Conservation (phyloP, 768 basidiomycete species). For the Podaxis sp. region DNA sequence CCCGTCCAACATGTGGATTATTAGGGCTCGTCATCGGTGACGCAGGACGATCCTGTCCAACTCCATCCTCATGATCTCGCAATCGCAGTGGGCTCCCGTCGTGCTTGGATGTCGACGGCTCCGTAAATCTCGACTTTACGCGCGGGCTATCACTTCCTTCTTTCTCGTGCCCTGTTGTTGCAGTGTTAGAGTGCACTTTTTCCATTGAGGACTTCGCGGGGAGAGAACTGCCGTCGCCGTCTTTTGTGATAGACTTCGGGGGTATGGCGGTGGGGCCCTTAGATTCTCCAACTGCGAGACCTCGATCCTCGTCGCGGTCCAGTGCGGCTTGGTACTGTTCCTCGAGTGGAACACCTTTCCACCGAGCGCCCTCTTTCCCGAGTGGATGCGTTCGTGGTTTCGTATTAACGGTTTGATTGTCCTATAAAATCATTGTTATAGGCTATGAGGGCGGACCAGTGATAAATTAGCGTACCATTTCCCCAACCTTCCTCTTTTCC, state of each 20-base stretch:
- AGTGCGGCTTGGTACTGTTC: not conserved
- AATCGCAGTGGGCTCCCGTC: not conserved
- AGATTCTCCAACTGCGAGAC: not conserved
- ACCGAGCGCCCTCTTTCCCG: not conserved
- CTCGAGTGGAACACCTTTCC: constrained; percentile 5
- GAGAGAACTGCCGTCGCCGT: not conserved
- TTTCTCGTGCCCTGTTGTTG: constrained; percentile 1
- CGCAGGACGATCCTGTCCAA: not conserved
- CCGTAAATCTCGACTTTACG: not conserved
- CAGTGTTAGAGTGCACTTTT: not conserved
- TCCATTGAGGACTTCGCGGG: not conserved
- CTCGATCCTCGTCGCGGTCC: not conserved
- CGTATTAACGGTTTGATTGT: not conserved
- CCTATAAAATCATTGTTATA: not conserved
- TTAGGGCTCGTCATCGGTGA: constrained; percentile 1
- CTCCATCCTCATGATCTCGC: not conserved
- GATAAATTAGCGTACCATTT: not conserved
- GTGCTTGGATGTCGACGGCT: not conserved
- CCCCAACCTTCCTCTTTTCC: not conserved
- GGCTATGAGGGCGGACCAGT: not conserved
- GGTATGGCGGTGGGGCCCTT: not conserved
- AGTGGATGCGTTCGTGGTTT: constrained; percentile 3
- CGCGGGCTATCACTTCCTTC: not conserved
- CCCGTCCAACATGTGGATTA: constrained; percentile 8
- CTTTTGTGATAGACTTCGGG: not conserved